A percentile compares a stretch with the other conserved stretches of the same genome.
Conservation (phyloP, 192 early-diverging fungal genomes). For the Backusella australiensis region DNA sequence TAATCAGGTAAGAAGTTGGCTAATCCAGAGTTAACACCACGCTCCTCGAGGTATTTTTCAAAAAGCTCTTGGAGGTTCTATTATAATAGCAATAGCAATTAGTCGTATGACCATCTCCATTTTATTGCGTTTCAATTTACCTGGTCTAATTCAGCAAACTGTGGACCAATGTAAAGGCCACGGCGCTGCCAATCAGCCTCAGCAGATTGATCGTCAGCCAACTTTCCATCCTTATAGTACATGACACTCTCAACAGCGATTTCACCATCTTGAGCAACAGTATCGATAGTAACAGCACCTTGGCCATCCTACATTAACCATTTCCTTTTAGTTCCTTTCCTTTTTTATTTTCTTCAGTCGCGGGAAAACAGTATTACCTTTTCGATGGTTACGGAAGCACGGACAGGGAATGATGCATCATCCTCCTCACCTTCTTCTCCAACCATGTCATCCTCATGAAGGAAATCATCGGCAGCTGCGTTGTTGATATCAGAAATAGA, state of each 20-base stretch:
- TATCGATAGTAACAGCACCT: constrained; percentile 80
- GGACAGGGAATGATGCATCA: constrained; percentile 66
- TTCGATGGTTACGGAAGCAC: constrained; percentile 79
- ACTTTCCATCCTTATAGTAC: constrained; percentile 59
- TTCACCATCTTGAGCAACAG: constrained; percentile 77
- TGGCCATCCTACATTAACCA: constrained; percentile 46
- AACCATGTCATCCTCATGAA: constrained; percentile 53
- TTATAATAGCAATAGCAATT: not conserved
- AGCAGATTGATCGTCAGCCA: constrained; percentile 62
- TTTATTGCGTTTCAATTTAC: constrained; percentile 11
- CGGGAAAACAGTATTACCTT: constrained; percentile 43
- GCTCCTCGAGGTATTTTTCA: constrained; percentile 82
- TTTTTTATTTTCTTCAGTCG: not conserved
- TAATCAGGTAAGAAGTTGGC: constrained; percentile 86
- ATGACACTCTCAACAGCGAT: constrained; percentile 85
- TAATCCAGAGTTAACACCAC: constrained; percentile 76
- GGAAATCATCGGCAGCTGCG: constrained; percentile 63
- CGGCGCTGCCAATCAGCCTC: constrained; percentile 90
- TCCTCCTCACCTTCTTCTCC: constrained; percentile 61
- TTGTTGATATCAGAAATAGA: constrained; percentile 84
- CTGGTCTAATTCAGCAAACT: constrained; percentile 89
- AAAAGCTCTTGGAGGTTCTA: constrained; percentile 65
- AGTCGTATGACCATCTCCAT: not conserved
- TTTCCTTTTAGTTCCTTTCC: not conserved
- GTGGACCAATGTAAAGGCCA: constrained; percentile 86